phyloP scores from a whole-genome alignment of 495 filamentous ascomycete genomes.

The Penicillium riverlandense region DNA sequence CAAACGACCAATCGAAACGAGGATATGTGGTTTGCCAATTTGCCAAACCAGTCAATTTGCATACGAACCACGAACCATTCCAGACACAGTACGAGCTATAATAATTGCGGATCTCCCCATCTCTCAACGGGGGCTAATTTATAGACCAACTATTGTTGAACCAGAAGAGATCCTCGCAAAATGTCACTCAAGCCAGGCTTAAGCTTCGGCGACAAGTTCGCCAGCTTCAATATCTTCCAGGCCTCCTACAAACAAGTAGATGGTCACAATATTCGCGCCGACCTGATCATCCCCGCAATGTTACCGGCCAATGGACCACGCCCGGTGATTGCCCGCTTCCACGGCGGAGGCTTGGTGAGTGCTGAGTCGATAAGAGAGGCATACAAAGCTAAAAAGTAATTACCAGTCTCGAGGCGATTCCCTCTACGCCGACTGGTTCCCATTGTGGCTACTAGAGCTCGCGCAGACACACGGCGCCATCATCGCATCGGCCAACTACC shows the following conservation, averaged over 20 bases:
- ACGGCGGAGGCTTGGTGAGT: slow-evolving; percentile 14
- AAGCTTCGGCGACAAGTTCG: background rate
- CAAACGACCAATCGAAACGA: no score
- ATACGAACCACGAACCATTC: no score
- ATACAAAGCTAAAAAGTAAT: background rate
- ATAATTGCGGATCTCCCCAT: no score
- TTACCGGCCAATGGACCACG: background rate
- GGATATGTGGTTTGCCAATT: no score
- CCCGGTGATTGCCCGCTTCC: slow-evolving; percentile 13
- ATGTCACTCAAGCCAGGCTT: no score
- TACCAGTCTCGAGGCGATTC: slow-evolving; percentile 9
- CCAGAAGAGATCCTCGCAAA: no score
- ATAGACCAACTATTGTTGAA: no score
- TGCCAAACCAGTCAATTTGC: no score
- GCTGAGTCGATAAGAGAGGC: background rate
- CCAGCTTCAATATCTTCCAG: slow-evolving; percentile 3
- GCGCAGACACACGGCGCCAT: slow-evolving; percentile 16
- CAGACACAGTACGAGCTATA: no score
- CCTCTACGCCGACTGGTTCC: slow-evolving; percentile 12
- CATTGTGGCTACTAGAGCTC: slow-evolving; percentile 13
- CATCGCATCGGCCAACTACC: slow-evolving; percentile 34
- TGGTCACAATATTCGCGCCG: slow-evolving; percentile 10
- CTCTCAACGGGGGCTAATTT: no score
- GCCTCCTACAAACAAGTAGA: slow-evolving; percentile 10
- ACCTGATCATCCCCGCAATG: slow-evolving; percentile 9